Conservation (phyloP, 768 basidiomycete species). For the Leccinum truebloodii region DNA sequence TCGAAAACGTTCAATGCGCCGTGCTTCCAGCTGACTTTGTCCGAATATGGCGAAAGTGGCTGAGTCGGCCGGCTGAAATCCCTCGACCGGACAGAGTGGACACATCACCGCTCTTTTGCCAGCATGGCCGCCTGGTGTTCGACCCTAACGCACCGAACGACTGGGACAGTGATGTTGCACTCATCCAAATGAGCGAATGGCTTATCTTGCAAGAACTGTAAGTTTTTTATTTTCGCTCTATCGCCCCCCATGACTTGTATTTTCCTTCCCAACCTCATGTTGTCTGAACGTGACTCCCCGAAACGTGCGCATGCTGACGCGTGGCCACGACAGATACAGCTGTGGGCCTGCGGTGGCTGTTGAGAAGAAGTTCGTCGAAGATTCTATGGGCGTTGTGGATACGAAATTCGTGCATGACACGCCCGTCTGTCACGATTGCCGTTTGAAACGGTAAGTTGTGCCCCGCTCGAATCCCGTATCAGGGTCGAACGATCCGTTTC, state of each 20-base stretch:
- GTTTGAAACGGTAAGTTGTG: conserved; percentile 50
- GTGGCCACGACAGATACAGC: conserved; percentile 47
- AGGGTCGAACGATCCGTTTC: conserved; percentile 10
- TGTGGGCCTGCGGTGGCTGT: conserved; percentile 55
- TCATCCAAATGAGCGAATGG: conserved; percentile 70
- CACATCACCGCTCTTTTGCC: conserved; percentile 64
- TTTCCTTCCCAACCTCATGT: conserved; percentile 10
- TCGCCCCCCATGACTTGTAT: neutral
- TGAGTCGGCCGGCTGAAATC: conserved; percentile 52
- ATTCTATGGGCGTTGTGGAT: conserved; percentile 32
- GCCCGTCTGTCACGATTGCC: conserved; percentile 61
- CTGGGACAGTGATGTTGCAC: conserved; percentile 52
- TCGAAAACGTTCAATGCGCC: conserved; percentile 54
- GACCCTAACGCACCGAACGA: conserved; percentile 67
- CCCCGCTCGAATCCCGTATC: conserved; percentile 9
- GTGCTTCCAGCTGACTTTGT: conserved; percentile 64
- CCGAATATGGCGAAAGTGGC: conserved; percentile 71
- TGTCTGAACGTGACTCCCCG: conserved; percentile 4
- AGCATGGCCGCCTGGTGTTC: conserved; percentile 60
- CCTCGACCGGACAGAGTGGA: conserved; percentile 63
- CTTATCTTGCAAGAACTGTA: conserved; percentile 57
- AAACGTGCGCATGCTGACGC: conserved; percentile 20
- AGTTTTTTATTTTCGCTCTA: conserved; percentile 28
- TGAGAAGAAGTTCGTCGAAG: conserved; percentile 36
- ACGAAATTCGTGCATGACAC: conserved; percentile 48